Evolutionary conservation across 2,329 filamentous ascomycete genomes (phyloP).

Genomic region (Fusarium nodosum): DNA sequence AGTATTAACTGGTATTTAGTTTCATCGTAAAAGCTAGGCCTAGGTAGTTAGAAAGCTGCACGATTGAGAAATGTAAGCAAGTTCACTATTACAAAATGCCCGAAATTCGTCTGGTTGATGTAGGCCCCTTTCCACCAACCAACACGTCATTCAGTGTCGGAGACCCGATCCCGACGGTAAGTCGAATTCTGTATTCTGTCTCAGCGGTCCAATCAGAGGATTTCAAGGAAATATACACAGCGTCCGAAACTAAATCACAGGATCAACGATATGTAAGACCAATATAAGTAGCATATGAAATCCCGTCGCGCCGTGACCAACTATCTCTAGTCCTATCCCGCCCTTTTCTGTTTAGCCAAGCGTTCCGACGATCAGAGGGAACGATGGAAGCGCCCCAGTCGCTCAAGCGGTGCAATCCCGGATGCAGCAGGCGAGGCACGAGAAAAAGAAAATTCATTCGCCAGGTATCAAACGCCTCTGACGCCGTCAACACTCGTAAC

Average conservation of each 20-base stretch:
- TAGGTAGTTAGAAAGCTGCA: neutral
- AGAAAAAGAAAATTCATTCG: conserved; percentile 29
- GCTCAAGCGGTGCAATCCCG: conserved; percentile 10
- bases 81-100: conserved; percentile 9
- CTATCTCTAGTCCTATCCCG: conserved; percentile 4
- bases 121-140: conserved; percentile 7
- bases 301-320: conserved; percentile 25
- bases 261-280: conserved; percentile 1
- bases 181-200: neutral
- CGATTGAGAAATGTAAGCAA: neutral
- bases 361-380: neutral
- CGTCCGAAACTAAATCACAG: neutral
- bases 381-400: neutral
- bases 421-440: conserved; percentile 17
- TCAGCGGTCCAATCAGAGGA: neutral
- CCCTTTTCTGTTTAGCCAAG: neutral
- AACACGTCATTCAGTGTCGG: conserved; percentile 28
- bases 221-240: conserved; percentile 3
- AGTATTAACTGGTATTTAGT: neutral
- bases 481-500: conserved; percentile 53
- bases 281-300: conserved; percentile 2
- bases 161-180: conserved; percentile 9
- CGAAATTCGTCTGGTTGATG: conserved; percentile 30
- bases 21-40: neutral
- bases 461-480: conserved; percentile 52